Base-by-base conservation (phyloP, 257 asterid genomes). In the Solanum bulbocastanum region DNA sequence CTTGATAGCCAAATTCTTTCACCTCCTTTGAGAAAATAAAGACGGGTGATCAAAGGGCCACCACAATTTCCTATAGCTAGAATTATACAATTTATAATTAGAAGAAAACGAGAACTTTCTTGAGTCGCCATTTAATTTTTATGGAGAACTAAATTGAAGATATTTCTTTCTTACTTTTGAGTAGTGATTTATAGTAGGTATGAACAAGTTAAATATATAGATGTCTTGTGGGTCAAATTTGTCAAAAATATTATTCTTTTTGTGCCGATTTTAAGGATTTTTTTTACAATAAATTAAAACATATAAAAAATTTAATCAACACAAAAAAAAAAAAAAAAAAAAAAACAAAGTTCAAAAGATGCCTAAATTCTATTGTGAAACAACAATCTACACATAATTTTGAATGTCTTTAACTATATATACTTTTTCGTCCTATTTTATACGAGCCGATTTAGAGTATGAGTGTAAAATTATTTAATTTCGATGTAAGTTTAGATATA, bases 11-110 rank as follows among this genome's bases (percentile, higher is more conserved):
- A 88, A 62, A 88, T 36, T 82, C 89, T 83, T 33, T 25, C 40
- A 10, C 89, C 89, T 35, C 89, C 89, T 42, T 83, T 56, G 42
- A 88, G 25, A 44, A 88, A 88, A 30, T 88, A 88, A 44, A 88
- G 87, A 2, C 89, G 89, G 0, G 39, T 35, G 11, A 88, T 37
- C 16, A 88, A 49, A 83, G 87, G 72, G 32, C 85, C 78, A 46
- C 85, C 85, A 46, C 85, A 81, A 46, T 81, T 81, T 81, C 85
- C 85, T 44, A 81, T 81, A 15, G 42, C 27, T 81, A 81, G 66
- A 81, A 81, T 8, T 27, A 81, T 44, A 81, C 85, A 81, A 20
- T 81, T 81, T 16, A 81, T 46, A 27, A 18, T 18, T 44, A 81
- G 42, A 46, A 81, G 42, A 81, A 46, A 15, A n/a, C n/a, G n/a